Base-by-base conservation (phyloP, 2,329 filamentous ascomycete species). In the Chrysosporium queenslandicum region DNA sequence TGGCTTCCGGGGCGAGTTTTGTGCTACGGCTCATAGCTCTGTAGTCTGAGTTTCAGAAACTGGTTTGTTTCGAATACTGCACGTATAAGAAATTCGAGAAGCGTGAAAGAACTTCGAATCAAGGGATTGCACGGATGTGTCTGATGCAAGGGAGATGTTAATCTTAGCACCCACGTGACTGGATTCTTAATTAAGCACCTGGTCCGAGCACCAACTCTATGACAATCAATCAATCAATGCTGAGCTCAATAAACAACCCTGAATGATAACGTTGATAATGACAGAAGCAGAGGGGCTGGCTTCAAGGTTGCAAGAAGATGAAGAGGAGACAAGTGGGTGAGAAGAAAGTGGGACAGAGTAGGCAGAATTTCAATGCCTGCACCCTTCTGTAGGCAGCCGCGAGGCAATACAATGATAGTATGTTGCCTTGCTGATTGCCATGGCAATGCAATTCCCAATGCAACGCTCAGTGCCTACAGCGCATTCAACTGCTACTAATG, bases 1-100 rank as follows among this genome's bases (percentile, higher is more conserved):
- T 97, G 77, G 96, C 90, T 86, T 98, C 92, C 75, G 92, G 90
- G 77, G 90, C 90, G 80, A 97, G 86, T 82, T 96, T 97, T 76
- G 84, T 85, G 77, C 82, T 83, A 77, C 87, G 86, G 88, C 85
- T 94, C 88, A 94, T 94, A 83, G 82, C 85, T 89, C 82, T 58
- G 48, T 46, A 46, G 46, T 53, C 47, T 46, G 16, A 41, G 40
- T 16, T 37, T 16, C 23, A 47, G 27, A 23, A 23, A 21, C 2
- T 23, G 50, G 27, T 16, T 23, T 40, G 25, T 32, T 39, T 52
- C 50, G 34, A 52, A 47, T 52, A 25, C 42, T 23, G 32, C 49
- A 4, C 6, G 30, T 18, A 45, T 23, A 12, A 51, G 40, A 51
- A 39, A 27, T 45, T 37, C 49, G 20, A 43, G 37, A 34, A 39